Evolutionary conservation across 2,329 filamentous ascomycete genomes (phyloP).

Genomic region (Colletotrichum ledebouriae): DNA sequence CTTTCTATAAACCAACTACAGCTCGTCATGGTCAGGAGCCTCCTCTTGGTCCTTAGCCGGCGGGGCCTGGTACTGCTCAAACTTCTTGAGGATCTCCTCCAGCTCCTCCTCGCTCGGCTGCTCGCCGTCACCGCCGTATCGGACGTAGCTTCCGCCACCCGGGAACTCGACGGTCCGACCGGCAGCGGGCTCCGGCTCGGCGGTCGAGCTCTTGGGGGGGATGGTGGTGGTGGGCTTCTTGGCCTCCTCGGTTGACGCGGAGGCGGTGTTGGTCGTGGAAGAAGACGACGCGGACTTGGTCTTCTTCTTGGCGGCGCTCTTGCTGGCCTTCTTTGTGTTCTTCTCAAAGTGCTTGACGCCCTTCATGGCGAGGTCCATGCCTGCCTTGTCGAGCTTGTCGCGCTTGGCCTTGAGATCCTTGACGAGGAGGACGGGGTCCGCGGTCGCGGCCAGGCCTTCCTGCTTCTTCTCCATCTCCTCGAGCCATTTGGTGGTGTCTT

Average conservation of each 20-base stretch:
- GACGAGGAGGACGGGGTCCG: slow-evolving; percentile 80
- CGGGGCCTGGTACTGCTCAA: slow-evolving; percentile 48
- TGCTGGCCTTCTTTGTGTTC: slow-evolving; percentile 58
- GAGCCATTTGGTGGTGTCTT: slow-evolving; percentile 79
- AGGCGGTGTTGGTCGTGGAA: slow-evolving; percentile 53
- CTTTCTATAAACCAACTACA: slow-evolving; percentile 45
- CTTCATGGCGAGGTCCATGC: slow-evolving; percentile 79
- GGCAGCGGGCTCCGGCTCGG: slow-evolving; percentile 49
- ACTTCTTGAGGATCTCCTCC: slow-evolving; percentile 61
- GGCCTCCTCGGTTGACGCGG: slow-evolving; percentile 46
- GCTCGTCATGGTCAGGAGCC: slow-evolving; percentile 52
- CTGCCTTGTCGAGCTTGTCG: slow-evolving; percentile 78
- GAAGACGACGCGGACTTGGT: slow-evolving; percentile 57
- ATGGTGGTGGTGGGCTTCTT: slow-evolving; percentile 55
- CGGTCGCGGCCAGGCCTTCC: slow-evolving; percentile 75
- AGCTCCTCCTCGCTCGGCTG: slow-evolving; percentile 61
- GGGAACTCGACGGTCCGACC: slow-evolving; percentile 58
- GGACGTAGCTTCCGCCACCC: slow-evolving; percentile 51
- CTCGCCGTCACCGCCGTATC: slow-evolving; percentile 44
- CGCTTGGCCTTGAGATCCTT: slow-evolving; percentile 79
- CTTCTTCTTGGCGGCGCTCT: slow-evolving; percentile 57
- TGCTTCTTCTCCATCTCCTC: slow-evolving; percentile 78
- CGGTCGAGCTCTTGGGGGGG: slow-evolving; percentile 45
- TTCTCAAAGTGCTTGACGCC: slow-evolving; percentile 70
- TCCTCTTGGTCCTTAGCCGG: slow-evolving; percentile 47